Evolutionary conservation across 2,329 filamentous ascomycete species (phyloP).

Genomic region (Passalora sequoiae): DNA sequence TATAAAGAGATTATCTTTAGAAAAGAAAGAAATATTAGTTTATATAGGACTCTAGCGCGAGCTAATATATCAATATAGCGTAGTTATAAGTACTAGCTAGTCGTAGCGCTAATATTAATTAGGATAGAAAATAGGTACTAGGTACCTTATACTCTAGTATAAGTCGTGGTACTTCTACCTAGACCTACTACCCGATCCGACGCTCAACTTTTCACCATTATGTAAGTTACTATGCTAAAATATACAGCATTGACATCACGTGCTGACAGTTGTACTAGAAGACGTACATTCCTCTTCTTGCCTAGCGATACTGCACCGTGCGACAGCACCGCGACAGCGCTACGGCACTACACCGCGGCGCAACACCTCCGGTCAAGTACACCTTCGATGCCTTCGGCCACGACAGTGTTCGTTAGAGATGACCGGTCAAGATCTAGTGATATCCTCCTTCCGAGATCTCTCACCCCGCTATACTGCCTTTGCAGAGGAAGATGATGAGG

Average conservation of each 20-base stretch:
- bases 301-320: not conserved
- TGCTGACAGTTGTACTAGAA: not conserved
- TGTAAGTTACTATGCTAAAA: not conserved
- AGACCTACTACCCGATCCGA: no score
- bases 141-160: no score
- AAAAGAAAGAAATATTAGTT: no score
- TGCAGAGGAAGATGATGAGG: slow-evolving; percentile 4
- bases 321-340: no score
- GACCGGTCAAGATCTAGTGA: slow-evolving; percentile 3
- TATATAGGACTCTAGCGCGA: no score
- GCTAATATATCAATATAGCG: no score
- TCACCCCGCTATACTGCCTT: slow-evolving; percentile 5
- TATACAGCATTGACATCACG: not conserved
- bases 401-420: not conserved
- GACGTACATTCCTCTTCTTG: slow-evolving; percentile 1
- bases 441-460: slow-evolving; percentile 4
- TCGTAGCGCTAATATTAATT: no score
- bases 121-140: no score
- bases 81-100: no score
- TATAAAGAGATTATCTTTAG: no score
- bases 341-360: not conserved
- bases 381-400: no score
- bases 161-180: no score
- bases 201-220: not conserved
- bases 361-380: slow-evolving; percentile 1